Evolutionary conservation across 176 grass and related monocot genomes (phyloP), one percentile per base, ranked within the genome.

Genomic region (Hordeum marinum): DNA sequence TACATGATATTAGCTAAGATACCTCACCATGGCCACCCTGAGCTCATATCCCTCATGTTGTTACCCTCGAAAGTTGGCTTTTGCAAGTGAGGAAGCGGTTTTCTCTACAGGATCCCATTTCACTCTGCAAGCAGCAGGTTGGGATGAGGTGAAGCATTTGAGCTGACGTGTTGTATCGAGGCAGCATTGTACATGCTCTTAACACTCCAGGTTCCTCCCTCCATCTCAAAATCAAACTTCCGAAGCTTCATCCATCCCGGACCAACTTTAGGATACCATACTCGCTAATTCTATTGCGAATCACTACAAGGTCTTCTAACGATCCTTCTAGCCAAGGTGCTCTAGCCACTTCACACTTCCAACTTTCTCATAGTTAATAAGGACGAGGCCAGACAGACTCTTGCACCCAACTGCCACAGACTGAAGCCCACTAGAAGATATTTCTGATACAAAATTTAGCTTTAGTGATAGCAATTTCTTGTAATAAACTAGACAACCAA

Each of bases 341-440:
- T 88, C 89, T 4, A 97, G 75, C 94, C 94, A 94, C 83, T 86
- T 69, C 12, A 90, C 70, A 8, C 85, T 84, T 23, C 46, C 61
- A 37, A 96, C 87, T 21, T 80, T 86, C 75, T 90, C 86, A 85
- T 85, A 94, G 11, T 82, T 69, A 55, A 91, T 66, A 70, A 94
- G 90, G 34, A 86, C 82, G 59, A 93, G 54, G 18, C 34, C 62
- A 61, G 79, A 90, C 27, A 97, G 61, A 75, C 79, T 80, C 85
- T 83, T 92, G 76, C 94, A 96, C 65, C 87, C 84, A 72, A 91
- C 85, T 20, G 71, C 91, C 40, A 96, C 59, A 5, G 82, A 93
- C 20, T 90, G 50, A 90, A 93, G 80, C 10, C 91, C 91, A 29
- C 24, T 72, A 1, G 94, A 97, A 79, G 84, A 92, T 43, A 94